A percentile compares a stretch with the other conserved stretches of the same genome.
Conservation (phyloP, 1,139 yeast species). For the Yamadazyma dendronema region DNA sequence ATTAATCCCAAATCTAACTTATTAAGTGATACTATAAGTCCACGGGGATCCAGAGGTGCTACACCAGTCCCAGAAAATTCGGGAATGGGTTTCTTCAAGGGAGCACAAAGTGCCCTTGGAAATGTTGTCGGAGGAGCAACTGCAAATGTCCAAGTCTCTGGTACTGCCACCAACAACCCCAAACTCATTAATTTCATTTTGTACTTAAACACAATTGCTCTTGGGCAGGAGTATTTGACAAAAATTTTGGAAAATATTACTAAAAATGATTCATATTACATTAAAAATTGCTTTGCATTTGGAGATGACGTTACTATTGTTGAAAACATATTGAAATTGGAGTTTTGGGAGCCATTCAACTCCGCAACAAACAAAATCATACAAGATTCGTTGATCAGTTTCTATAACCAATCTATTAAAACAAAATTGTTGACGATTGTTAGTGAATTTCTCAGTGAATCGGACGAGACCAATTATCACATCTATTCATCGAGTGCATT, state of each 20-base stretch:
- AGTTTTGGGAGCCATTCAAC: conserved; percentile 38
- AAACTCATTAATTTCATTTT: conserved; percentile 50
- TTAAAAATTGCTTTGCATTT: conserved; percentile 52
- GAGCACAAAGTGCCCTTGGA: conserved; percentile 48
- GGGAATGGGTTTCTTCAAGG: conserved; percentile 43
- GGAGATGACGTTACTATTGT: conserved; percentile 50
- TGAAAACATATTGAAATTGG: conserved; percentile 36
- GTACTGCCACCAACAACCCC: conserved; percentile 25
- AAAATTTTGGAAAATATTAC: conserved; percentile 43
- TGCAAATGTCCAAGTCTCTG: conserved; percentile 14
- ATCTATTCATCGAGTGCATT: conserved; percentile 29
- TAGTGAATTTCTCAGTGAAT: conserved; percentile 55
- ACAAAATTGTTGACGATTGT: conserved; percentile 46
- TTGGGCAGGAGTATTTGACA: conserved; percentile 54
- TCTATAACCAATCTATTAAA: conserved; percentile 60
- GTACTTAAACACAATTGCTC: conserved; percentile 60
- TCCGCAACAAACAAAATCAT: conserved; percentile 46
- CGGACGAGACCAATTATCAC: conserved; percentile 40
- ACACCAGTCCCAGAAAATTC: conserved; percentile 35
- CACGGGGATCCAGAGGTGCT: conserved; percentile 28
- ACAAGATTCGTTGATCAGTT: conserved; percentile 50
- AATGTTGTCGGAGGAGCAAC: conserved; percentile 39
- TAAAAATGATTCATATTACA: conserved; percentile 21
- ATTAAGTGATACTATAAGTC: conserved; percentile 20
- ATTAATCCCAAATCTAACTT: conserved; percentile 16